A percentile compares a stretch with the other conserved stretches of the same genome.
phyloP scores from a whole-genome alignment of 176 grass and related monocot species.

The Eragrostis nindensis region DNA sequence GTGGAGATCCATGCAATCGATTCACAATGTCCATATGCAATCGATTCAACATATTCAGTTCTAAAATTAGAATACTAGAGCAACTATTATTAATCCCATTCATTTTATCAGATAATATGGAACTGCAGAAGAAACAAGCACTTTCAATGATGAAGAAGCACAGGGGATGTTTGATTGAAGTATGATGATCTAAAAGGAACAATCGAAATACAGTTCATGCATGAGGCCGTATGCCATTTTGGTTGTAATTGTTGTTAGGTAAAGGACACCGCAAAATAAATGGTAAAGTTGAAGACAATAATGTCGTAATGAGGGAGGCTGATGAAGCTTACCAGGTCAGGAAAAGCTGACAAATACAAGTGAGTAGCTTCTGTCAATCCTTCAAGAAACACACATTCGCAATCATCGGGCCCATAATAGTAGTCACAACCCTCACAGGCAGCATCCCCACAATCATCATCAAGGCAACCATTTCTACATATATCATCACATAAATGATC shows the following conservation, averaged over 20 bases:
- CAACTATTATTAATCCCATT: too few species aligned
- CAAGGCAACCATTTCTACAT: not conserved
- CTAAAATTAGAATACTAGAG: too few species aligned
- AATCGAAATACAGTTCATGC: not conserved
- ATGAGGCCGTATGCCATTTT: not conserved
- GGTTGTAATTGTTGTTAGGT: not conserved
- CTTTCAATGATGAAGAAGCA: too few species aligned
- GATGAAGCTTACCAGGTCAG: conserved; percentile 1
- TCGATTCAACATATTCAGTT: not conserved
- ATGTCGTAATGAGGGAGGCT: not conserved
- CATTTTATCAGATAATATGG: too few species aligned
- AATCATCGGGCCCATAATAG: not conserved
- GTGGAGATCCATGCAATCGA: not conserved
- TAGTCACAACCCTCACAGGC: not conserved
- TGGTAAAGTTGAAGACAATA: not conserved
- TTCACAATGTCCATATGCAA: too few species aligned
- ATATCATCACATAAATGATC: not conserved
- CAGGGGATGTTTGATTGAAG: too few species aligned
- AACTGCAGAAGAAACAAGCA: too few species aligned
- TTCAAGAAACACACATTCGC: not conserved
- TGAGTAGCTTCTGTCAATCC: not conserved
- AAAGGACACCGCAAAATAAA: not conserved
- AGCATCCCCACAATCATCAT: conserved; percentile 3
- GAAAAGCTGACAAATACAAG: not conserved
- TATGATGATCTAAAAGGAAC: too few species aligned